Evolutionary conservation across 345 rosid genomes (phyloP).

Genomic region (Litchi chinensis): DNA sequence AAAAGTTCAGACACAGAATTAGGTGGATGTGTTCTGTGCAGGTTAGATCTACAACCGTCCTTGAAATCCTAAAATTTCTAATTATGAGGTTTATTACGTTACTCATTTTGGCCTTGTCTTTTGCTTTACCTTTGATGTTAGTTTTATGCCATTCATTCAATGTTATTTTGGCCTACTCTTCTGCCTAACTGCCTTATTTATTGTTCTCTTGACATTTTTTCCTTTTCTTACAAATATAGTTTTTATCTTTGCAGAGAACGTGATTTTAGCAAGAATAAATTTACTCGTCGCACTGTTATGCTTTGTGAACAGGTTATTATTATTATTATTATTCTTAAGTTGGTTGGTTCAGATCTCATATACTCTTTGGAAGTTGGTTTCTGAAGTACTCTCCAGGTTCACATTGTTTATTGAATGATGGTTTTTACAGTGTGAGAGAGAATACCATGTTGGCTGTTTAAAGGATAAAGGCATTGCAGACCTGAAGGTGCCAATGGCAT

Average conservation of each 20-base stretch:
- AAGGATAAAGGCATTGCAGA: slow-evolving; percentile 75
- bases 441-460: slow-evolving; percentile 92
- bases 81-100: neutral
- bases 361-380: slow-evolving; percentile 12
- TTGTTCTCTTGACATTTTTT: neutral
- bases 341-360: slow-evolving; percentile 8
- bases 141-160: neutral
- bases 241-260: slow-evolving; percentile 57
- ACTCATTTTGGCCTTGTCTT: neutral
- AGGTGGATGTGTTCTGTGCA: slow-evolving; percentile 92
- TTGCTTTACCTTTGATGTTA: neutral
- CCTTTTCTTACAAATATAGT: neutral
- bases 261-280: slow-evolving; percentile 63
- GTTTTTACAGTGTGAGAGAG: slow-evolving; percentile 82
- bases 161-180: neutral
- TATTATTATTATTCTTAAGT: neutral
- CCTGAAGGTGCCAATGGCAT: slow-evolving; percentile 57
- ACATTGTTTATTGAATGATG: slow-evolving; percentile 13
- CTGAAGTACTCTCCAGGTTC: neutral
- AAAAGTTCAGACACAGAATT: slow-evolving; percentile 54
- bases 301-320: slow-evolving; percentile 85
- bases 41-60: slow-evolving; percentile 43
- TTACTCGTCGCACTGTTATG: slow-evolving; percentile 85
- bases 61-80: neutral
- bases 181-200: neutral